A percentile compares a stretch with the other conserved stretches of the same genome.
These are phyloP conservation scores for Acacia concinna DNA, from an alignment of 331 rosid species.

Conservation along the genomic window DNA sequence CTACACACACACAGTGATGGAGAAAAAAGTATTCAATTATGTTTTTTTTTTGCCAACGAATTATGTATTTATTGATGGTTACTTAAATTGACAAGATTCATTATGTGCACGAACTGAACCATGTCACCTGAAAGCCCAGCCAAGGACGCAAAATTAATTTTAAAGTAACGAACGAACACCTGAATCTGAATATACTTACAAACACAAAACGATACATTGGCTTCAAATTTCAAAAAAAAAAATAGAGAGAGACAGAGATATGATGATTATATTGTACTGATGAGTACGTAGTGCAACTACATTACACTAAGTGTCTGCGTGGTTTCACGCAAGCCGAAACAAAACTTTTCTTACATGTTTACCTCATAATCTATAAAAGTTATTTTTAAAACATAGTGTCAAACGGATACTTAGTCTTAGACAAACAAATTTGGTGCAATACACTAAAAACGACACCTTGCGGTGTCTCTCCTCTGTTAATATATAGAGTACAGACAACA, in stretches of 20 bases:
- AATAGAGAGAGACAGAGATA: neutral
- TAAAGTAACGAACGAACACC: neutral
- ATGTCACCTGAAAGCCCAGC: neutral
- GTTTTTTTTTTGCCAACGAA: too few species aligned
- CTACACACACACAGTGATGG: too few species aligned
- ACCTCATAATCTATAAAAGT: too few species aligned
- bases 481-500: neutral
- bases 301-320: too few species aligned
- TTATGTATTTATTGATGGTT: neutral
- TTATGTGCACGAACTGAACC: neutral
- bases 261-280: too few species aligned
- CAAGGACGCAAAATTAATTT: neutral
- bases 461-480: neutral
- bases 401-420: too few species aligned
- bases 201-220: neutral
- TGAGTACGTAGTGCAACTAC: neutral
- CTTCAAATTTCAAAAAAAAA: conserved; percentile 5
- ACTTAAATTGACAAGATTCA: conserved; percentile 8
- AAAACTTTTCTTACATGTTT: too few species aligned
- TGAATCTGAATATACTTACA: neutral
- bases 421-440: neutral
- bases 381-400: too few species aligned
- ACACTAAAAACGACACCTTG: neutral
- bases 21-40: too few species aligned
- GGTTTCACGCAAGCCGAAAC: too few species aligned